These are phyloP conservation scores for Zygosaccharomyces sapae DNA, from an alignment of 1,139 yeast species.

Conservation along the genomic window DNA sequence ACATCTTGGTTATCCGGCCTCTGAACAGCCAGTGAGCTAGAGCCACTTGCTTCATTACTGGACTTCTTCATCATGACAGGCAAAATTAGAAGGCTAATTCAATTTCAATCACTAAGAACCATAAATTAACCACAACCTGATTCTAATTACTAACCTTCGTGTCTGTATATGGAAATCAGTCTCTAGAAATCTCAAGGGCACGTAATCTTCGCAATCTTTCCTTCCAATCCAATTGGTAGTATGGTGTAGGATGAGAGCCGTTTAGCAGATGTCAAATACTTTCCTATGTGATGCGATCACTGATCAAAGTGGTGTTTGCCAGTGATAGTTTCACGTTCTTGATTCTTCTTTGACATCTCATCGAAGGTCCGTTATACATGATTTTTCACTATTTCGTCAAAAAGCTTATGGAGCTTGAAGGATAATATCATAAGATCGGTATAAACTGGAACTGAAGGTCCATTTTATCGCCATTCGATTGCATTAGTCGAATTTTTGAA, in stretches of 20 bases:
- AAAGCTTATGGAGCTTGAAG: background rate
- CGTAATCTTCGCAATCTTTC: background rate
- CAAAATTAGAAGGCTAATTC: background rate
- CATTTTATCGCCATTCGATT: background rate
- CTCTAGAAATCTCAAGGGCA: background rate
- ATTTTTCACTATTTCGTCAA: background rate
- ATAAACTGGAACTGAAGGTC: background rate
- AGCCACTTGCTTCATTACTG: background rate
- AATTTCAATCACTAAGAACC: background rate
- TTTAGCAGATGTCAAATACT: background rate
- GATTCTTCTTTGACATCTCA: background rate
- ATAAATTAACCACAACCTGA: background rate
- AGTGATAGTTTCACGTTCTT: background rate
- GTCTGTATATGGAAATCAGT: background rate
- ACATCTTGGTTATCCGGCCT: constrained; percentile 27
- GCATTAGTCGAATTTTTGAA: background rate
- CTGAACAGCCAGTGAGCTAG: constrained; percentile 1
- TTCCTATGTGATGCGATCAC: background rate
- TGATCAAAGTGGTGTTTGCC: background rate
- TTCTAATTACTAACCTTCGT: background rate
- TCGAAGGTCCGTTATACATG: constrained; percentile 3
- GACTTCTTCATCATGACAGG: constrained; percentile 7
- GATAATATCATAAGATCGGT: background rate
- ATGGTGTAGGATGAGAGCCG: background rate
- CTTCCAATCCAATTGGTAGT: background rate